Conservation (phyloP, 2,329 filamentous ascomycete species). For the Diaporthe helianthi region DNA sequence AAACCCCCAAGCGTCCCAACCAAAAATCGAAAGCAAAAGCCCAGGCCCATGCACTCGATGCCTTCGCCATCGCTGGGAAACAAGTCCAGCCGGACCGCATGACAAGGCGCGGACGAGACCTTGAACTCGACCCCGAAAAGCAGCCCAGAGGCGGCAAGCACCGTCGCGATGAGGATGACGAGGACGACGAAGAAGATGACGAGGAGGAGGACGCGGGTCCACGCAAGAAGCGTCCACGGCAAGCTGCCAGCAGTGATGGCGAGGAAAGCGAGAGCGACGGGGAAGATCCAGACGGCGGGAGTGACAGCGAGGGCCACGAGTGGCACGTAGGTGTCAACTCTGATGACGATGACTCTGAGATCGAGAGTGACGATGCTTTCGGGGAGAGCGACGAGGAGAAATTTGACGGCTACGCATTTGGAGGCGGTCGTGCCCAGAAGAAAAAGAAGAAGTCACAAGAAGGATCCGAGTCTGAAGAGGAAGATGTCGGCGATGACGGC, state of each 20-base stretch:
- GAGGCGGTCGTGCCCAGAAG: constrained; percentile 53
- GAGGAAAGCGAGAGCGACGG: constrained; percentile 55
- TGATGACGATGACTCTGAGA: constrained; percentile 68
- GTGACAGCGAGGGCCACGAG: constrained; percentile 84
- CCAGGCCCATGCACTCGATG: constrained; percentile 60
- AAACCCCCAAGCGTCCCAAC: constrained; percentile 40
- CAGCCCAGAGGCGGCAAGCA: constrained; percentile 49
- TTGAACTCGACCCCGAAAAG: constrained; percentile 56
- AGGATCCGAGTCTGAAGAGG: constrained; percentile 43
- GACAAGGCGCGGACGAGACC: constrained; percentile 50
- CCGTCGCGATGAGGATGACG: constrained; percentile 52
- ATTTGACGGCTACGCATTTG: constrained; percentile 75
- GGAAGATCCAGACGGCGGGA: constrained; percentile 73
- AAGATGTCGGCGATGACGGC: constrained; percentile 51
- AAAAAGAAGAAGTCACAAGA: constrained; percentile 35
- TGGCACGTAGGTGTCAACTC: constrained; percentile 76
- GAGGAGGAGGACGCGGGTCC: constrained; percentile 69
- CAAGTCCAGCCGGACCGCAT: constrained; percentile 52
- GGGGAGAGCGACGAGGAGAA: constrained; percentile 86
- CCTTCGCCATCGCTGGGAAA: constrained; percentile 64
- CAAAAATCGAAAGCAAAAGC: constrained; percentile 56
- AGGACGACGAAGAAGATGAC: constrained; percentile 63
- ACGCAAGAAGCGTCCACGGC: constrained; percentile 47
- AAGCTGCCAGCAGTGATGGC: constrained; percentile 51
- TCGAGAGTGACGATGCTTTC: constrained; percentile 80